Evolutionary conservation across 768 basidiomycete species (phyloP).

Genomic region (Podaxis carcinomalis): DNA sequence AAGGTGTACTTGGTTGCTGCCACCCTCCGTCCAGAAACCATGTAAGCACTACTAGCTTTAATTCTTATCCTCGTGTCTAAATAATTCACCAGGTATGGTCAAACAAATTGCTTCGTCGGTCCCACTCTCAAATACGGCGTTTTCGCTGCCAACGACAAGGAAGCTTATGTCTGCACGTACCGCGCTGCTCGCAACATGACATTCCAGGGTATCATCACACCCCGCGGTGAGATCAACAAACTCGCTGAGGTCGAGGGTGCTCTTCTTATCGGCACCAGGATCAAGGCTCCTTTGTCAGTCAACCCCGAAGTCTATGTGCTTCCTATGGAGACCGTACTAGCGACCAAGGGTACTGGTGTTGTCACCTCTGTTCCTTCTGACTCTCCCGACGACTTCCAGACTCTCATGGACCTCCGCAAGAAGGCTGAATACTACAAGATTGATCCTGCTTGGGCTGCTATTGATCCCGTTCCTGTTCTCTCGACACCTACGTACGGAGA

Average conservation of each 20-base stretch:
- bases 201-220: slow-evolving; percentile 80
- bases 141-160: slow-evolving; percentile 81
- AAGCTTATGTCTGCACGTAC: slow-evolving; percentile 84
- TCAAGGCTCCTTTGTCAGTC: slow-evolving; percentile 82
- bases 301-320: slow-evolving; percentile 89
- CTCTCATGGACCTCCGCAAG: slow-evolving; percentile 87
- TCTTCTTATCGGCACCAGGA: slow-evolving; percentile 80
- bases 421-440: slow-evolving; percentile 97
- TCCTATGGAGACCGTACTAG: slow-evolving; percentile 97
- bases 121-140: slow-evolving; percentile 88
- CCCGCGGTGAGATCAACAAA: slow-evolving; percentile 68
- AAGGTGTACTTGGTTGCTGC: slow-evolving; percentile 94
- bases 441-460: slow-evolving; percentile 78
- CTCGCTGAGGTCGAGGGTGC: slow-evolving; percentile 76
- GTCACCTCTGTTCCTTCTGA: slow-evolving; percentile 98
- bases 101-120: slow-evolving; percentile 97
- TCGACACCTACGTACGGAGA: slow-evolving; percentile 91
- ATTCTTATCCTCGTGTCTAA: slow-evolving; percentile 8
- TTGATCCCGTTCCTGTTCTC: slow-evolving; percentile 86
- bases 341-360: slow-evolving; percentile 99
- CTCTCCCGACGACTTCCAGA: slow-evolving; percentile 94
- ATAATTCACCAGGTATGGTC: slow-evolving; percentile 70
- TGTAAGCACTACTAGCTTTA: slow-evolving; percentile 45
- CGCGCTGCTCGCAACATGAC: slow-evolving; percentile 98
- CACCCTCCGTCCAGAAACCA: slow-evolving; percentile 93